These are phyloP conservation scores for Lentinula aciculospora DNA, from an alignment of 768 basidiomycete genomes.

Conservation along the genomic window DNA sequence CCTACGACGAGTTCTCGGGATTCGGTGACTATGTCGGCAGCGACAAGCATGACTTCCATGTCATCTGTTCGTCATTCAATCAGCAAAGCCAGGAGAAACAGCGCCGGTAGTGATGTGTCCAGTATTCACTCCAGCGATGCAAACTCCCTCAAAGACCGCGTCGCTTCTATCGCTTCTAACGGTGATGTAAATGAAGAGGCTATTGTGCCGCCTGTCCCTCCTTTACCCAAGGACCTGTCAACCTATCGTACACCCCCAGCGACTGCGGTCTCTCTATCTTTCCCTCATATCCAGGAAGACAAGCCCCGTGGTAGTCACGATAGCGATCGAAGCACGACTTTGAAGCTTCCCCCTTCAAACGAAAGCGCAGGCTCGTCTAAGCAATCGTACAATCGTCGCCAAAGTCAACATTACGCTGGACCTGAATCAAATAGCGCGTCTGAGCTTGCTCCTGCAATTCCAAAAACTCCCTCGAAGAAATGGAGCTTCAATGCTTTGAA, in stretches of 20 bases:
- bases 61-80: constrained; percentile 75
- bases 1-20: constrained; percentile 80
- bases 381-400: constrained; percentile 29
- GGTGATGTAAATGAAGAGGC: constrained; percentile 57
- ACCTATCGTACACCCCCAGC: constrained; percentile 66
- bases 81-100: constrained; percentile 68
- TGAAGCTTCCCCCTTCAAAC: constrained; percentile 27
- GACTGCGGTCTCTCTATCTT: constrained; percentile 47
- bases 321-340: constrained; percentile 18
- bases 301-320: constrained; percentile 39
- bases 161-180: constrained; percentile 50
- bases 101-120: constrained; percentile 82
- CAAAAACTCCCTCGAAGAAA: constrained; percentile 89
- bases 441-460: constrained; percentile 39
- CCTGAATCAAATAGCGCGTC: constrained; percentile 30
- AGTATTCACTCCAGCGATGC: constrained; percentile 69
- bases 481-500: constrained; percentile 91
- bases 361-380: constrained; percentile 38
- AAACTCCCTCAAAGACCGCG: constrained; percentile 60
- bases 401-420: constrained; percentile 33
- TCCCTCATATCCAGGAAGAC: constrained; percentile 41
- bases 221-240: constrained; percentile 86
- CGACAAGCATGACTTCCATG: constrained; percentile 73
- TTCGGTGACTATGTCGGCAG: constrained; percentile 75
- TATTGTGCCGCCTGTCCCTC: constrained; percentile 88